Base-by-base conservation (phyloP, 2,329 filamentous ascomycete species). In the Biscogniauxia marginata region DNA sequence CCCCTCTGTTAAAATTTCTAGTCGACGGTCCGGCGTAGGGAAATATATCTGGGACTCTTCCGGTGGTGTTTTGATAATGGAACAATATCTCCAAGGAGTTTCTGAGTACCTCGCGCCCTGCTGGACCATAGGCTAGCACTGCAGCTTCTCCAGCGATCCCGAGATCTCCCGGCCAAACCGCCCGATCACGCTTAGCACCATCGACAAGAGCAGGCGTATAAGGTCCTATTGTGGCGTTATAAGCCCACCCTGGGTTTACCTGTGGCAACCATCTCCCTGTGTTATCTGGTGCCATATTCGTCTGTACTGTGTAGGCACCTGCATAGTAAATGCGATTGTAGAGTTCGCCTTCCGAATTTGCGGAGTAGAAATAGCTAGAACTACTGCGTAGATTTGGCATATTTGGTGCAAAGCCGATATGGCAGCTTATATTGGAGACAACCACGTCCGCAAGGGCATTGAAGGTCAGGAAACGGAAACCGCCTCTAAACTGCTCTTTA, bases 91-190 rank as follows among this genome's bases (percentile, higher is more conserved):
- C 76, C 13, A 83, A 63, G 0, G 77, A 77, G 49, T 79, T 79
- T 48, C 74, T 72, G 18, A 82, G 71, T 44, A 74, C 75, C 43
- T 79, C 71, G 3, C 82, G 66, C 19, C 63, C 65, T 3, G 74
- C 75, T 58, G 81, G 78, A 21, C 79, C 77, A 0, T 78, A 79
- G 6, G 78, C 79, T 2, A 82, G 75, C 16, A 79, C 76, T 1
- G 80, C 72, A 7, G 72, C 75, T 1, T 81, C 80, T 0, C 80
- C 74, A 0, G 79, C 77, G 47, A 84, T 80, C 2, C 78, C 77
- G 74, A 84, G 80, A 61, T 85, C 83, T 2, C 82, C 82, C 2
- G 83, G 79, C 80, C 82, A 85, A 1, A 84, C 79, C 2, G 82
- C 71, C 5, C 79, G 73, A 62, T 84, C 81, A 25, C 81, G 74